Conservation (phyloP, 768 basidiomycete species). For the Piloderma croceum region DNA sequence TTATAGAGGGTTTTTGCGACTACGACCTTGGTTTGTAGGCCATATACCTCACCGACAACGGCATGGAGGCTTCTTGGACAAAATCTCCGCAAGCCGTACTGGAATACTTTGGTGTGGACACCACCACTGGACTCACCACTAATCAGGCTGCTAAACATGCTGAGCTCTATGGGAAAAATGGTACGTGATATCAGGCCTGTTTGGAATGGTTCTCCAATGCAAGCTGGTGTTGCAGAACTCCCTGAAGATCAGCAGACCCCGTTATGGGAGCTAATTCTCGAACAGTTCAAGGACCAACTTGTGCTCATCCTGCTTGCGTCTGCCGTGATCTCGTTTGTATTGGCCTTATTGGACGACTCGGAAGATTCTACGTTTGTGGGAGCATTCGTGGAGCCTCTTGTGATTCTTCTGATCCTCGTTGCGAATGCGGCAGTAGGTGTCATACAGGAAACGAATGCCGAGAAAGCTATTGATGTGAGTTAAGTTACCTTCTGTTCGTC, state of each 20-base stretch:
- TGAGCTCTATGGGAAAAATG: constrained; percentile 81
- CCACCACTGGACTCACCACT: constrained; percentile 53
- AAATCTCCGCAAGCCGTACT: constrained; percentile 61
- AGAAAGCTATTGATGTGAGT: constrained; percentile 94
- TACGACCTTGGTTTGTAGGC: too few species aligned
- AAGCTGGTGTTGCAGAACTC: constrained; percentile 70
- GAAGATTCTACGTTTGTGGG: constrained; percentile 61
- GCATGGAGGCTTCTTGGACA: constrained; percentile 79
- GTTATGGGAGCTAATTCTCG: constrained; percentile 90
- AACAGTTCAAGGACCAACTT: constrained; percentile 98
- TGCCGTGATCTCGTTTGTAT: constrained; percentile 86
- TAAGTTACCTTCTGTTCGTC: neutral
- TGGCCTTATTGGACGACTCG: constrained; percentile 82
- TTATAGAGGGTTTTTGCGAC: too few species aligned
- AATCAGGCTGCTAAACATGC: constrained; percentile 70
- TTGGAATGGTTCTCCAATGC: too few species aligned
- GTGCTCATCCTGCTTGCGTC: constrained; percentile 95
- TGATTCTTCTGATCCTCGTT: constrained; percentile 92
- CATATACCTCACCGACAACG: too few species aligned
- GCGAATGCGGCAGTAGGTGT: constrained; percentile 98
- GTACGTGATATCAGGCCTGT: constrained; percentile 32
- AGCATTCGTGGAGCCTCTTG: constrained; percentile 92
- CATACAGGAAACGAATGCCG: constrained; percentile 93
- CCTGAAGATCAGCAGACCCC: constrained; percentile 91
- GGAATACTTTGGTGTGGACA: constrained; percentile 66